phyloP scores from a whole-genome alignment of 768 basidiomycete species.

The Termitomyces sp. region DNA sequence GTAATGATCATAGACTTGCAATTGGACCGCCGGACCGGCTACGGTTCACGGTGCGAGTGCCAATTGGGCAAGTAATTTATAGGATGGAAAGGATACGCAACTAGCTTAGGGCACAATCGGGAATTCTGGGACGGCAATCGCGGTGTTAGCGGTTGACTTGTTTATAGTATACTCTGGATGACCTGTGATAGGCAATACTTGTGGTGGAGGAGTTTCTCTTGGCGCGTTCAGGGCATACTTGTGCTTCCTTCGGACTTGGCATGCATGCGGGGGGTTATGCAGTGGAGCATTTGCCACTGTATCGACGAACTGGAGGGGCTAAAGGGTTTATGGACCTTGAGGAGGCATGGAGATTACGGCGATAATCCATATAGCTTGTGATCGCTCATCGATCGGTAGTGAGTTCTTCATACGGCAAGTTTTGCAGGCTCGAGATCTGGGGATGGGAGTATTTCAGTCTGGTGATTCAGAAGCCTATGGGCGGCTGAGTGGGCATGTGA shows the following conservation, averaged over 20 bases:
- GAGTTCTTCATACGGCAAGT: background rate
- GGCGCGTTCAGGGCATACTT: background rate
- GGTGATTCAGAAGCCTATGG: background rate
- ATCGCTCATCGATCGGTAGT: background rate
- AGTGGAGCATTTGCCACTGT: background rate
- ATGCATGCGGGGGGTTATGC: background rate
- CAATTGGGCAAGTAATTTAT: background rate
- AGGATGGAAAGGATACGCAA: background rate
- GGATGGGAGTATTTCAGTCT: background rate
- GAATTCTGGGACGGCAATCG: background rate
- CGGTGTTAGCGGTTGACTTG: background rate
- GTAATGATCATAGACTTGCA: background rate
- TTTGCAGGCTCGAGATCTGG: background rate
- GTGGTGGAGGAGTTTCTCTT: background rate
- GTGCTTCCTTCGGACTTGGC: background rate
- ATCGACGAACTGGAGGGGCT: background rate
- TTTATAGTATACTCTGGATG: background rate
- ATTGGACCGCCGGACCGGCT: background rate
- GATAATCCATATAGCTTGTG: background rate
- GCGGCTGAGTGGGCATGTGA: background rate
- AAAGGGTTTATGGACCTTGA: background rate
- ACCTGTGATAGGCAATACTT: background rate
- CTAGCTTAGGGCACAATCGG: background rate
- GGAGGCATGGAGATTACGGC: conserved; percentile 5
- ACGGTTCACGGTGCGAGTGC: background rate